Evolutionary conservation across 305 asterid species (phyloP).

Genomic region (Solanum hybrid): DNA sequence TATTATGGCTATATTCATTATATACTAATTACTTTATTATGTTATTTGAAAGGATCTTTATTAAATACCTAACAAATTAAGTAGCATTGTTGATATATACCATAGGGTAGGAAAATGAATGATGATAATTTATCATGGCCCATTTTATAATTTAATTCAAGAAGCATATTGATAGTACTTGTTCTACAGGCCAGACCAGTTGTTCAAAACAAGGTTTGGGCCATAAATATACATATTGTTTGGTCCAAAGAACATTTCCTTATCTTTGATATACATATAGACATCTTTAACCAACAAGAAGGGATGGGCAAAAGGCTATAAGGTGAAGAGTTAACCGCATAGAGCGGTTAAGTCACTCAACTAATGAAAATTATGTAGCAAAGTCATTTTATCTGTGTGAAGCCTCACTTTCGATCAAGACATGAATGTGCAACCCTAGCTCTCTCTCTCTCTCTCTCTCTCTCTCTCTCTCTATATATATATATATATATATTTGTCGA

Average conservation of each 20-base stretch:
- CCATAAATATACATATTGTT: background rate
- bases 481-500: background rate
- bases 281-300: background rate
- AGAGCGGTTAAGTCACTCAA: background rate
- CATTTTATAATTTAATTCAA: background rate
- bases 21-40: background rate
- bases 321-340: background rate
- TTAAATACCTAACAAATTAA: background rate
- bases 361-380: background rate
- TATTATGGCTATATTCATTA: background rate
- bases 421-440: background rate
- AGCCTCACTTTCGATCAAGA: background rate
- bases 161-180: background rate
- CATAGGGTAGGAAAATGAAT: background rate
- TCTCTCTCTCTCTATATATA: too few species aligned
- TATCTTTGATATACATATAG: background rate
- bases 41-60: too few species aligned
- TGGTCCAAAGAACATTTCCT: background rate
- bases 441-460: fast-evolving
- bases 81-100: background rate
- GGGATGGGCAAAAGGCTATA: background rate
- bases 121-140: background rate
- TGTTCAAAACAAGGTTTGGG: background rate
- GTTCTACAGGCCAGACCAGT: background rate
- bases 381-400: background rate